Evolutionary conservation across 805 yeast genomes (phyloP), one percentile per base, ranked within the genome.

Genomic region (Starmerella scarabaei): DNA sequence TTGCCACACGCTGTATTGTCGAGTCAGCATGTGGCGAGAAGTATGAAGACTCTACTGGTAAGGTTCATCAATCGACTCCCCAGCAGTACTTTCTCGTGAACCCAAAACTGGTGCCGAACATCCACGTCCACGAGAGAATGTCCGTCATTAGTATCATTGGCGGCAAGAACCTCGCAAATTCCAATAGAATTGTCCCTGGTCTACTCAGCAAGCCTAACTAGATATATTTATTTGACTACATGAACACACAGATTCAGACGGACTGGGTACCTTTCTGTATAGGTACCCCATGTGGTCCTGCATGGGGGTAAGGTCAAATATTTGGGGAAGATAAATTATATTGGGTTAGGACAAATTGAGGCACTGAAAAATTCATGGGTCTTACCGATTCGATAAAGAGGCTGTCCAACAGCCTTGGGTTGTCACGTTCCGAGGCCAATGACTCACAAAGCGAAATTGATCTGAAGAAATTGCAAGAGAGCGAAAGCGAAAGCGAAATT

Each of bases 71-170:
- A 23, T 35, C 19, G 21, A 8, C 68, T 46, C 58, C 71, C 0
- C 75, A 93, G 2, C 98, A 91, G 55, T 88, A 85, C 56, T 85
- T 91, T 55, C 66, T 91, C 55, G 82, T 91, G 30, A 91, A 97
- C 0, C 98, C 98, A 0, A 91, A 91, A 59, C 65, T 88, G 42
- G 64, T 88, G 45, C 77, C 91, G 0, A 77, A 79, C 32, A 63
- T 91, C 36, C 73, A 75, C 51, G 85, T 84, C 55, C 81, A 81
- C 48, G 73, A 72, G 15, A 73, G 72, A 42, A 83, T 88, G 94
- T 72, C 76, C 44, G 72, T 88, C 3, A 93, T 82, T 57, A 82
- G 94, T 63, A 85, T 88, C 32, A 69, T 73, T 64, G 80, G 86
- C 3, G 64, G 67, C 29, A 19, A 39, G 4, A 4, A 21, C 16